These are phyloP conservation scores for Sclerotinia subarctica DNA, from an alignment of 2,329 filamentous ascomycete species.

Conservation along the genomic window DNA sequence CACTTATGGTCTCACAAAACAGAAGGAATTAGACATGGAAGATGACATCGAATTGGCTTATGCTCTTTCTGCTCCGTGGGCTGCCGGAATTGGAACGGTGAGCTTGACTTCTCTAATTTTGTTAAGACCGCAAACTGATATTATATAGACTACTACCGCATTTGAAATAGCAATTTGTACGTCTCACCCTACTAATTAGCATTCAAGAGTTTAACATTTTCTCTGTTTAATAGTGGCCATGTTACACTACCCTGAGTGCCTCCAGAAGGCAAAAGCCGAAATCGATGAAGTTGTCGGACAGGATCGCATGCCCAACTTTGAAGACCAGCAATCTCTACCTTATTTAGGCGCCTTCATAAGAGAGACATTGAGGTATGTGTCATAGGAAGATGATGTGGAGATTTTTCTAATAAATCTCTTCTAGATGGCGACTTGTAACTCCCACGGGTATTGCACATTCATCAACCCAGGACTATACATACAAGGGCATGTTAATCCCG, in stretches of 20 bases:
- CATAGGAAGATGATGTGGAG: not conserved
- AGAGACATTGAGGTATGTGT: not conserved
- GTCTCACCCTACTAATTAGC: not conserved
- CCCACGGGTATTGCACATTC: not conserved
- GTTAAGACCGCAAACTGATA: not conserved
- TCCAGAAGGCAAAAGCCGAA: not conserved
- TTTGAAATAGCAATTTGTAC: not conserved
- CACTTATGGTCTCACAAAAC: conserved; percentile 3
- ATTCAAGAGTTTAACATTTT: not conserved
- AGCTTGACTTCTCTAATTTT: not conserved
- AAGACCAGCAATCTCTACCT: not conserved
- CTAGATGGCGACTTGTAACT: not conserved
- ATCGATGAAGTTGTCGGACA: not conserved
- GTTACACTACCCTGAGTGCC: not conserved
- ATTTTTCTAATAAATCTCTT: not conserved
- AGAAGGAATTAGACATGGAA: conserved; percentile 1
- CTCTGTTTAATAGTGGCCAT: not conserved
- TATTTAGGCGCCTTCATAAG: not conserved
- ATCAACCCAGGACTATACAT: not conserved
- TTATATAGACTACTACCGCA: not conserved
- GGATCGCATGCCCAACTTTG: not conserved
- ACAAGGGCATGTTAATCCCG: not conserved
- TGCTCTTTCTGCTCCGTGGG: conserved; percentile 7
- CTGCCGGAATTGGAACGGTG: not conserved
- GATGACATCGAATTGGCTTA: not conserved